These are phyloP conservation scores for Rhizopogon sp. DNA, from an alignment of 768 basidiomycete genomes.

Conservation along the genomic window DNA sequence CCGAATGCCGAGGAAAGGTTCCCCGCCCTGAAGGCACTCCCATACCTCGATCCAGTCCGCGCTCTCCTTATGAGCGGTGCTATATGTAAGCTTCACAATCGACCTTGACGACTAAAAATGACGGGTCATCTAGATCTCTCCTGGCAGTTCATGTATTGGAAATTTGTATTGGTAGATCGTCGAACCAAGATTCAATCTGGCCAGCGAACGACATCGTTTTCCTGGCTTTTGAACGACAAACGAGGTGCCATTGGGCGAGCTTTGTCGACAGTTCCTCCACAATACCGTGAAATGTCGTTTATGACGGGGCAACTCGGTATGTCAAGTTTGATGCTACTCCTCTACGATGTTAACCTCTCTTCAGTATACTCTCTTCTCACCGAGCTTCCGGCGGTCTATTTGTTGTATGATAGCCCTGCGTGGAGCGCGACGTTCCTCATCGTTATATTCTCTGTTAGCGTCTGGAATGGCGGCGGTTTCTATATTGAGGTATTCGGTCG, in stretches of 20 bases:
- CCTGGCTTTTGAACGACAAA: constrained; percentile 85
- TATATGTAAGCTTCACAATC: constrained; percentile 57
- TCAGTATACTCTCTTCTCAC: constrained; percentile 82
- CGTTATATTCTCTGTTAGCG: constrained; percentile 77
- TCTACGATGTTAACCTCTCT: constrained; percentile 1
- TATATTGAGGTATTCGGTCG: constrained; percentile 97
- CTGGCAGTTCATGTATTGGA: constrained; percentile 95
- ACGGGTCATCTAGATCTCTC: constrained; percentile 58
- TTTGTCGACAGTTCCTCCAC: constrained; percentile 53
- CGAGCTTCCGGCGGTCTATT: constrained; percentile 77
- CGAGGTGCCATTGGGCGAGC: constrained; percentile 75
- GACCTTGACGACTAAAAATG: constrained; percentile 4
- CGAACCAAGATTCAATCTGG: constrained; percentile 89
- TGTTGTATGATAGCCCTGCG: constrained; percentile 75
- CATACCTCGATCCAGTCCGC: constrained; percentile 60
- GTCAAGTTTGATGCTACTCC: constrained; percentile 18
- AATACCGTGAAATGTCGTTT: constrained; percentile 66
- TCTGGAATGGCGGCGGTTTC: constrained; percentile 95
- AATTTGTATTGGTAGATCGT: constrained; percentile 88
- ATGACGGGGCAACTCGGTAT: constrained; percentile 81
- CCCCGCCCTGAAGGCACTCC: constrained; percentile 74
- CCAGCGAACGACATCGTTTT: constrained; percentile 85
- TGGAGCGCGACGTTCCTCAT: constrained; percentile 80
- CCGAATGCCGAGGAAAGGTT: constrained; percentile 75
- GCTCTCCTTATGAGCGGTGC: constrained; percentile 77